Conservation (phyloP, 306 rosid species). For the Ormosia semicastrata region DNA sequence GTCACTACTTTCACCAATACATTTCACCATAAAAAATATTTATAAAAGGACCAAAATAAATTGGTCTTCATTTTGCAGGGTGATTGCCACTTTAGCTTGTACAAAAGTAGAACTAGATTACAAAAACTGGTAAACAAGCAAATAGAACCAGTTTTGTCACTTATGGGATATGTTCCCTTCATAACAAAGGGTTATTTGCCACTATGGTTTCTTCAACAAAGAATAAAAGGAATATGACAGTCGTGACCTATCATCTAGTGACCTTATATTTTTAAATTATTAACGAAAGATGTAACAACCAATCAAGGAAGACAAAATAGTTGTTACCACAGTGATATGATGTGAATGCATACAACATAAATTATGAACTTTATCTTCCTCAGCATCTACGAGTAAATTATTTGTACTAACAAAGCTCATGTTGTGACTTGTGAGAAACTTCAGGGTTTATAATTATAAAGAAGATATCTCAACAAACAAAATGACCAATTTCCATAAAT, state of each 20-base stretch:
- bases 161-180: background rate
- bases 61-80: background rate
- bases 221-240: background rate
- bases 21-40: background rate
- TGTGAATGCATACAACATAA: background rate
- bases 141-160: background rate
- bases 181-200: background rate
- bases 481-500: background rate
- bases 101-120: background rate
- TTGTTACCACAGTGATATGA: background rate
- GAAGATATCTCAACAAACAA: background rate
- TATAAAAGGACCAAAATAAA: background rate
- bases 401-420: conserved; percentile 14
- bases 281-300: background rate
- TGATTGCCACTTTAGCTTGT: background rate
- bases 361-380: background rate
- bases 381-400: background rate
- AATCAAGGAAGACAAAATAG: background rate
- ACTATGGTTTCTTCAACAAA: background rate
- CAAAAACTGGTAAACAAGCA: background rate
- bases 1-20: background rate
- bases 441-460: background rate
- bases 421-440: conserved; percentile 12
- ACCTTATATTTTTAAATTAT: background rate
- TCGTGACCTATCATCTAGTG: background rate